Conservation (phyloP, 495 filamentous ascomycete genomes). For the Polyplosphaeria fusca region DNA sequence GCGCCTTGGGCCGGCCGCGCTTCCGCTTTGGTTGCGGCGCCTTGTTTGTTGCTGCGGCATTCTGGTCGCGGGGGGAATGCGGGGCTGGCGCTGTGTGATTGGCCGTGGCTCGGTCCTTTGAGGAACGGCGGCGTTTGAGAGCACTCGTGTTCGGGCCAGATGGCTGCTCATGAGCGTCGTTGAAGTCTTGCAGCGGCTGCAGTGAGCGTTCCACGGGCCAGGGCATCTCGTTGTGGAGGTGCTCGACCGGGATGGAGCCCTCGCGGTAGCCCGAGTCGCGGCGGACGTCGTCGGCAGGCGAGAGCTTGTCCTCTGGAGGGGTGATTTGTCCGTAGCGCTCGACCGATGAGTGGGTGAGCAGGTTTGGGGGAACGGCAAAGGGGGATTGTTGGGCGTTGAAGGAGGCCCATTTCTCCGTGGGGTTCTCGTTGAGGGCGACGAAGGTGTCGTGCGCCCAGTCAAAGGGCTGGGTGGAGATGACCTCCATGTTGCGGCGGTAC, state of each 20-base stretch:
- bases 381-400: not conserved
- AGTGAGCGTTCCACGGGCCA: constrained; percentile 5
- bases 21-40: constrained; percentile 20
- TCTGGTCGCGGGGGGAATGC: not conserved
- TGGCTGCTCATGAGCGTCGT: constrained; percentile 4
- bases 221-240: constrained; percentile 3
- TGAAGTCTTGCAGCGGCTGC: constrained; percentile 8
- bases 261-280: not conserved
- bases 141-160: not conserved
- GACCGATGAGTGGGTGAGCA: constrained; percentile 5
- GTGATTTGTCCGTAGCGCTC: constrained; percentile 33
- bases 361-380: not conserved
- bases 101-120: not conserved
- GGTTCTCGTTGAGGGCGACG: constrained; percentile 2
- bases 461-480: not conserved
- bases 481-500: not conserved
- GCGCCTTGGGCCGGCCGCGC: constrained; percentile 21
- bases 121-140: not conserved
- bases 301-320: constrained; percentile 30
- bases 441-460: constrained; percentile 14
- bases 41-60: not conserved
- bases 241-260: constrained; percentile 13
- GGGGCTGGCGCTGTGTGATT: not conserved
- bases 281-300: constrained; percentile 2
- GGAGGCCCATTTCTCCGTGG: constrained; percentile 5